phyloP scores from a whole-genome alignment of 345 rosid genomes.

The Erysimum cheiranthoides region DNA sequence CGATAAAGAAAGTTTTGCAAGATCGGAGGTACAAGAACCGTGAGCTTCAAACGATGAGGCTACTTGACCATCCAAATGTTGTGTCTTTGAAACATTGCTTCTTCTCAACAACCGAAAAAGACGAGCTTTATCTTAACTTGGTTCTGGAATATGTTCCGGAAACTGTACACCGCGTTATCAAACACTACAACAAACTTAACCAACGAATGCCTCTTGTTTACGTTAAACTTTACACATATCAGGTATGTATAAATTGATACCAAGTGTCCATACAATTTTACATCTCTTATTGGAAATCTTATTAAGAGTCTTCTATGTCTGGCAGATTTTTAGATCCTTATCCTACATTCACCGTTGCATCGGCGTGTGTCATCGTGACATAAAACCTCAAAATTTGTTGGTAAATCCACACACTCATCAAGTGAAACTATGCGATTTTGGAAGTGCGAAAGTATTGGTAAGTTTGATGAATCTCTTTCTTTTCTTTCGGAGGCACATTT shows the following conservation, averaged over 20 bases:
- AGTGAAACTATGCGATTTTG: conserved; percentile 93
- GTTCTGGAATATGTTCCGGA: conserved; percentile 98
- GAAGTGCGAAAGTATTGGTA: conserved; percentile 98
- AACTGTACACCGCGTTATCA: conserved; percentile 86
- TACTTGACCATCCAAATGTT: conserved; percentile 93
- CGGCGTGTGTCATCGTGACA: conserved; percentile 95
- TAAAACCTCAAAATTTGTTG: conserved; percentile 96
- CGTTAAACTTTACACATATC: conserved; percentile 90
- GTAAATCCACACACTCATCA: conserved; percentile 99
- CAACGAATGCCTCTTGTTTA: conserved; percentile 92
- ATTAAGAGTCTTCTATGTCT: conserved; percentile 17
- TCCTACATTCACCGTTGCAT: conserved; percentile 86
- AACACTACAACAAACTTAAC: conserved; percentile 87
- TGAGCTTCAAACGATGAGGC: conserved; percentile 97
- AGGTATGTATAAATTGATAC: conserved; percentile 48
- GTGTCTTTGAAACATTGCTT: conserved; percentile 93
- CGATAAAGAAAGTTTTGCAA: conserved; percentile 96
- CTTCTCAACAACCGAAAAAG: conserved; percentile 94
- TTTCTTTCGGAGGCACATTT: background rate
- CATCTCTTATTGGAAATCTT: background rate
- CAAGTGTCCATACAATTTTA: background rate
- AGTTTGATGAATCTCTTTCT: conserved; percentile 36
- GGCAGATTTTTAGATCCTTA: conserved; percentile 89
- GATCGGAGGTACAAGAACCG: conserved; percentile 97
- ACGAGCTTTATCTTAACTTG: conserved; percentile 93